Base-by-base conservation (phyloP, 257 asterid genomes). In the Nicotiana otophora region DNA sequence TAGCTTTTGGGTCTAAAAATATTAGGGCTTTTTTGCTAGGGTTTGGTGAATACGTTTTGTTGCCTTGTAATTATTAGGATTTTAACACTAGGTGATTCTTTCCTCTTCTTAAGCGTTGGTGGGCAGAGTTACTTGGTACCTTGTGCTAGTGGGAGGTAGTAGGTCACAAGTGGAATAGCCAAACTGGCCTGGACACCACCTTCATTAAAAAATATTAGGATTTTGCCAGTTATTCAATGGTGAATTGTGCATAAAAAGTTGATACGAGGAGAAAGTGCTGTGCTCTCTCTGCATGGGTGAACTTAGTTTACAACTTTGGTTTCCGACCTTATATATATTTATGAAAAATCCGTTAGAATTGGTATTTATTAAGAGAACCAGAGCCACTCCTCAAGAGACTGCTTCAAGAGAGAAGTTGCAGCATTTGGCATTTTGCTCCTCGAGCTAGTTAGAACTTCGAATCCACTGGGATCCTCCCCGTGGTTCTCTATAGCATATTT, bases 1-100 rank as follows among this genome's bases (percentile, higher is more conserved):
- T 72, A 20, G 23, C 62, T 68, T 54, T 77, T 34, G 55, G 69
- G 84, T 48, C 57, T 10, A 77, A 80, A 81, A 57, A 58, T 82
- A 77, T 82, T 80, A 82, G 84, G 85, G 87, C 63, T 84, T 82
- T 62, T 80, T 36, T 67, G 48, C 83, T 84, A 88, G 92, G 91
- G 87, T 87, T 89, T 88, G 63, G 55, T 68, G 82, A 78, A 36
- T 74, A 23, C 0, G 79, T 12, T 72, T 23, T 1, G 79, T 23
- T 72, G 10, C 4, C 39, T 7, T 46, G 61, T 14, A 51, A 48
- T 26, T 70, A 1, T 48, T 74, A 74, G 42, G 58, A 4, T 11
- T 53, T 53, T 53, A 11, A 14, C 58, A 3, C 58, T 42, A 42
- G 3, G 12, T 42, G 51, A 42, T 42, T 42, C 51, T 42, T 42